These are phyloP conservation scores for Talaromyces borbonicus DNA, from an alignment of 495 filamentous ascomycete species.

Conservation along the genomic window DNA sequence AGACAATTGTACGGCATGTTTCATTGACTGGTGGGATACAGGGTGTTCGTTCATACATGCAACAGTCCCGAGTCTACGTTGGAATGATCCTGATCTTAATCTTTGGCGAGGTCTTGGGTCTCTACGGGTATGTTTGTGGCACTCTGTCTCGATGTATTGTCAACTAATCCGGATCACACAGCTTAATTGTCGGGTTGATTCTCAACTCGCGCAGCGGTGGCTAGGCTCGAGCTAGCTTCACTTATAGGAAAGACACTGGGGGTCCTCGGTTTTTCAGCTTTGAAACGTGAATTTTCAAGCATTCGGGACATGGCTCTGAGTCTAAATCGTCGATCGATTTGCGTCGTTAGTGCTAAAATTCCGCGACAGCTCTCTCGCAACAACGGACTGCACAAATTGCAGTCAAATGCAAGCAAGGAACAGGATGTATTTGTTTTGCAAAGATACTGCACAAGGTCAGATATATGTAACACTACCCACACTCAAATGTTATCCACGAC, in stretches of 20 bases:
- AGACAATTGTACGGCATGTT: no score
- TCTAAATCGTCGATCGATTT: no score
- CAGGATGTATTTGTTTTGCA: not conserved
- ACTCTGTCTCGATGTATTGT: not conserved
- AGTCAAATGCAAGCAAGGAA: not conserved
- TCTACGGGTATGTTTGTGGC: constrained; percentile 68
- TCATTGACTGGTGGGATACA: constrained; percentile 11
- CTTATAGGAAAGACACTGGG: not conserved
- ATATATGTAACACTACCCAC: not conserved
- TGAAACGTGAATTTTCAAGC: no score
- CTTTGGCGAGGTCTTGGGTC: constrained; percentile 93
- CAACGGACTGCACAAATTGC: not conserved
- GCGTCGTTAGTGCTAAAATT: no score
- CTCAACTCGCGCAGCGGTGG: constrained; percentile 31
- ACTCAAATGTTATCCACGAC: not conserved
- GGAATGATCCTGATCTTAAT: constrained; percentile 98
- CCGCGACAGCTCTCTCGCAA: no score
- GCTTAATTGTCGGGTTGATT: constrained; percentile 49
- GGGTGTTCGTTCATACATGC: constrained; percentile 92
- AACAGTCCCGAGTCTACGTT: constrained; percentile 89
- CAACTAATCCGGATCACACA: constrained; percentile 10
- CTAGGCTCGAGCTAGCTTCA: not conserved
- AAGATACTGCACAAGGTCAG: not conserved
- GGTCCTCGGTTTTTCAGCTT: no score
- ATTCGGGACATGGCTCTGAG: no score